Conservation (phyloP, 805 yeast genomes). For the Danielia reshetovae region DNA sequence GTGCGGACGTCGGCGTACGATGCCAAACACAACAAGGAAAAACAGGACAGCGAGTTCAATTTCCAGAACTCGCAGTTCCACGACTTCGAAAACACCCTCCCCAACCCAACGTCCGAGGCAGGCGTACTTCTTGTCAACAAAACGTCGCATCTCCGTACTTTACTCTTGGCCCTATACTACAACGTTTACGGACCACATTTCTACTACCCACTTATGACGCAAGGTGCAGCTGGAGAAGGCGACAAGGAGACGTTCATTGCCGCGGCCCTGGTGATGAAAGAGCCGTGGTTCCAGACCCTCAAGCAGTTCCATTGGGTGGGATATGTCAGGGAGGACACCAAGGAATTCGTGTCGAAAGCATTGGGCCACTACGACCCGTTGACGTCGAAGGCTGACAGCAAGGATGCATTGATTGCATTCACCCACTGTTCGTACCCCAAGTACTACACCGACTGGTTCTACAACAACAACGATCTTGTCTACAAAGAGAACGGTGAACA, state of each 20-base stretch:
- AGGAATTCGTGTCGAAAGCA: conserved; percentile 22
- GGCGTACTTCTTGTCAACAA: conserved; percentile 67
- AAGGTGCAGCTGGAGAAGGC: conserved; percentile 75
- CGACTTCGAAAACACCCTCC: conserved; percentile 59
- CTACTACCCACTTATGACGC: conserved; percentile 66
- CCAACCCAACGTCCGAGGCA: conserved; percentile 66
- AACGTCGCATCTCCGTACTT: conserved; percentile 52
- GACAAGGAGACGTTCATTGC: conserved; percentile 75
- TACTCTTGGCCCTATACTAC: conserved; percentile 59
- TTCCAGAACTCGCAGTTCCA: conserved; percentile 45
- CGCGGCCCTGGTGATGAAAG: conserved; percentile 53
- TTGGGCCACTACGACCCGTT: conserved; percentile 41
- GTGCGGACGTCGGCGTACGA: conserved; percentile 30
- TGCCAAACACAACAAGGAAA: conserved; percentile 31
- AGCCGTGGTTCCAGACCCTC: conserved; percentile 51
- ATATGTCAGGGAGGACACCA: conserved; percentile 29
- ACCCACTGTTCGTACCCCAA: conserved; percentile 64
- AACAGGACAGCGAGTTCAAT: conserved; percentile 25
- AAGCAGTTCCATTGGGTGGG: conserved; percentile 42
- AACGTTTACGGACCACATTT: conserved; percentile 61
- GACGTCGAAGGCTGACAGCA: conserved; percentile 13
- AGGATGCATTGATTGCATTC: conserved; percentile 29
- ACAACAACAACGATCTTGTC: conserved; percentile 26
- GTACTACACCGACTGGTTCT: conserved; percentile 24
- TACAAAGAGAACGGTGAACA: conserved; percentile 29